Evolutionary conservation across 2,329 filamentous ascomycete species (phyloP).

Genomic region (Trichoderma guizhouense): DNA sequence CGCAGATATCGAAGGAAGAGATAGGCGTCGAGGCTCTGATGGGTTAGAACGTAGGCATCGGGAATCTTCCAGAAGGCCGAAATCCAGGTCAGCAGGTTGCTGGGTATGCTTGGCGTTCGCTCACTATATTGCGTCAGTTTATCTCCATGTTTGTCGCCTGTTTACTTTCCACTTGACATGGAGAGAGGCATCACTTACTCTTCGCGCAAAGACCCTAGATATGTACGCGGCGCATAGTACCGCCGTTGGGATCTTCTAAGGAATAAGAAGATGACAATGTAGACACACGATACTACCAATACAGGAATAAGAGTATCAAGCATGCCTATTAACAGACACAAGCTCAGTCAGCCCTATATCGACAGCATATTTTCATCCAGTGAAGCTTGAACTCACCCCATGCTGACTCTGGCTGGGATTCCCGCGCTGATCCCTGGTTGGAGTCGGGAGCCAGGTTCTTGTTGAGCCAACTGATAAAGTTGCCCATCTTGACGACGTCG

Average conservation of each 20-base stretch:
- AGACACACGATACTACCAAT: slow-evolving; percentile 45
- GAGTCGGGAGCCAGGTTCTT: slow-evolving; percentile 27
- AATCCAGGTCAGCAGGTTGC: slow-evolving; percentile 62
- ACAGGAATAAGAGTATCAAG: slow-evolving; percentile 54
- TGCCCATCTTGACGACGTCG: slow-evolving; percentile 33
- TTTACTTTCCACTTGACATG: not conserved
- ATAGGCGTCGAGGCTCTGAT: slow-evolving; percentile 85
- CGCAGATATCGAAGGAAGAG: slow-evolving; percentile 84
- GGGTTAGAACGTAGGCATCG: slow-evolving; percentile 78
- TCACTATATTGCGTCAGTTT: slow-evolving; percentile 39
- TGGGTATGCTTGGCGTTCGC: slow-evolving; percentile 53
- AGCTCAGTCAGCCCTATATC: slow-evolving; percentile 11
- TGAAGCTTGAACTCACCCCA: slow-evolving; percentile 30
- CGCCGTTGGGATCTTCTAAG: slow-evolving; percentile 47
- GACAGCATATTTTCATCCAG: too few species aligned
- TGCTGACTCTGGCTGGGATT: slow-evolving; percentile 31
- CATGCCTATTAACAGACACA: slow-evolving; percentile 31
- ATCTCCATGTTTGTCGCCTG: not conserved
- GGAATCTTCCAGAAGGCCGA: slow-evolving; percentile 57
- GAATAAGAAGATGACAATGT: slow-evolving; percentile 50
- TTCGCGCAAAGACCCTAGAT: slow-evolving; percentile 47
- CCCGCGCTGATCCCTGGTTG: slow-evolving; percentile 25
- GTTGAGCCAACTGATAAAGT: slow-evolving; percentile 40
- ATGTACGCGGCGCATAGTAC: slow-evolving; percentile 55
- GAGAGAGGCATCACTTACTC: slow-evolving; percentile 38